A percentile compares a stretch with the other conserved stretches of the same genome.
Evolutionary conservation across 106 monocot species (phyloP).

Genomic region (Posidonia australis): DNA sequence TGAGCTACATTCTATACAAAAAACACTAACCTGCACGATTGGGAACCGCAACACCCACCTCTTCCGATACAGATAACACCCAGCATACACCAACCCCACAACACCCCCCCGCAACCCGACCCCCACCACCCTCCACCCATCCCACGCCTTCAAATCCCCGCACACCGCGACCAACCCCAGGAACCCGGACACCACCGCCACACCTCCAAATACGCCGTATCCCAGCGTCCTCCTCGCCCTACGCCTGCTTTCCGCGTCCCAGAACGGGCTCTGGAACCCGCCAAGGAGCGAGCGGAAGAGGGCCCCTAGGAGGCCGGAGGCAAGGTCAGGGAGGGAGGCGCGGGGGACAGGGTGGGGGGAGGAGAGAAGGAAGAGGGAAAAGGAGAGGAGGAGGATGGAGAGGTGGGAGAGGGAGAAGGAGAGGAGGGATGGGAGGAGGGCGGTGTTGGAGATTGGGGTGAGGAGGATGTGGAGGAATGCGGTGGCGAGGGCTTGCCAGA

Average conservation of each 20-base stretch:
- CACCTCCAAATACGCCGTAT: constrained; percentile 19
- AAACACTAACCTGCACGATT: constrained; percentile 53
- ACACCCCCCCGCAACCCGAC: constrained; percentile 45
- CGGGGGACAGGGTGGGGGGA: constrained; percentile 26
- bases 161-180: constrained; percentile 32
- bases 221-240: constrained; percentile 20
- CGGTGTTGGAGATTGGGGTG: constrained; percentile 17
- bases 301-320: constrained; percentile 17
- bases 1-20: background rate
- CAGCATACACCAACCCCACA: constrained; percentile 55
- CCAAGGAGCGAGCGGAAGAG: constrained; percentile 29
- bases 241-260: constrained; percentile 9
- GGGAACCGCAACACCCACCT: constrained; percentile 77
- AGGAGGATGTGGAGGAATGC: constrained; percentile 30
- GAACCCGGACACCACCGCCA: constrained; percentile 35
- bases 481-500: constrained; percentile 56
- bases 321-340: constrained; percentile 26
- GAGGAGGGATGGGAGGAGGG: constrained; percentile 13
- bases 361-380: constrained; percentile 25
- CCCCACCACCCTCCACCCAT: constrained; percentile 16
- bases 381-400: constrained; percentile 18
- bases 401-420: constrained; percentile 28
- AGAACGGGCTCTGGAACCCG: constrained; percentile 15
- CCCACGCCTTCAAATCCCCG: constrained; percentile 18
- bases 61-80: constrained; percentile 36